Conservation (phyloP, 208 protist genomes). For the Leishmania tarentolae region DNA sequence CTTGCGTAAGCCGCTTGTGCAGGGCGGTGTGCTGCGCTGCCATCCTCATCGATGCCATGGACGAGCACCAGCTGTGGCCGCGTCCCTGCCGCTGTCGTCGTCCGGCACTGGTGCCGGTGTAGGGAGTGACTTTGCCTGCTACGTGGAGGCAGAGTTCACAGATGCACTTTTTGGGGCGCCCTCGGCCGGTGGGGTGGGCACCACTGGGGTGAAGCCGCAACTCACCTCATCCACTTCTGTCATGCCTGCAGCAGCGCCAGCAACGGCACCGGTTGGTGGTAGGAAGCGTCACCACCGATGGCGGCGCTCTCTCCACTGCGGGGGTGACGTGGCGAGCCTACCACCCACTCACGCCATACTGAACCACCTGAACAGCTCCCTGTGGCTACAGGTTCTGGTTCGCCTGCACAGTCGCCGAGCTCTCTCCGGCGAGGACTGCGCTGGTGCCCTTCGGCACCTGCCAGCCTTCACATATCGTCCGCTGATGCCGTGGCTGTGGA, state of each 20-base stretch:
- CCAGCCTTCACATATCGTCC: constrained; percentile 43
- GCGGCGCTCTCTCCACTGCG: constrained; percentile 22
- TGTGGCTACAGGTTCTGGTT: constrained; percentile 47
- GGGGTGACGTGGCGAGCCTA: constrained; percentile 7
- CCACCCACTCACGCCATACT: constrained; percentile 28
- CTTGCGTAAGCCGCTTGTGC: constrained; percentile 1
- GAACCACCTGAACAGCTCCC: constrained; percentile 38
- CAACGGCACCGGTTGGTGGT: background rate
- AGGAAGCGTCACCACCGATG: background rate
- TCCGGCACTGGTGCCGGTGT: constrained; percentile 7
- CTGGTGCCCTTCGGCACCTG: constrained; percentile 44
- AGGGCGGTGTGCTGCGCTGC: background rate
- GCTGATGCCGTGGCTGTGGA: constrained; percentile 66
- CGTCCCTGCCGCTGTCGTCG: background rate
- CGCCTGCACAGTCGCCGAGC: constrained; percentile 48
- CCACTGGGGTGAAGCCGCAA: background rate
- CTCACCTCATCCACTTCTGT: background rate
- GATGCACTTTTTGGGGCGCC: constrained; percentile 17
- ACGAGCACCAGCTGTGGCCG: background rate
- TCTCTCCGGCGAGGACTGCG: constrained; percentile 36
- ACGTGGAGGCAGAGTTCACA: constrained; percentile 19
- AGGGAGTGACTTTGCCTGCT: constrained; percentile 15
- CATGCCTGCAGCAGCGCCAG: background rate
- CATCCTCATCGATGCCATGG: background rate
- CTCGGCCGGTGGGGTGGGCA: background rate